A percentile compares a stretch with the other conserved stretches of the same genome.
Evolutionary conservation across 176 grass and related monocot genomes (phyloP).

Genomic region (Ananas comosus): DNA sequence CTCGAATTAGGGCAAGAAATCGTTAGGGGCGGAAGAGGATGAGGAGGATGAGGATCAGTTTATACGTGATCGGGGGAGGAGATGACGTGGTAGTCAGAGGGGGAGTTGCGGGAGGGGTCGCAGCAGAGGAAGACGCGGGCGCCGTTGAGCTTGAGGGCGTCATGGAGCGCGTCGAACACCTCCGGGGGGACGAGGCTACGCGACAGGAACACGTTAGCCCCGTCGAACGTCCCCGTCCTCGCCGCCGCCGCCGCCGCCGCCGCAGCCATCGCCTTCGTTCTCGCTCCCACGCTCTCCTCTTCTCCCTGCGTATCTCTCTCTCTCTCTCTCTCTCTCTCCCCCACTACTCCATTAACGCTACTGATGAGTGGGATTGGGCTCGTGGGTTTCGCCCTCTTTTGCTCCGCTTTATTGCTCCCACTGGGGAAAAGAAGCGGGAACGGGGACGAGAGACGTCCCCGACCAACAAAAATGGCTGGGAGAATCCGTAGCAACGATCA

Average conservation of each 20-base stretch:
- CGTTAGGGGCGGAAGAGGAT: background rate
- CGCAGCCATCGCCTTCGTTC: slow-evolving; percentile 12
- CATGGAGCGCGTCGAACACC: slow-evolving; percentile 74
- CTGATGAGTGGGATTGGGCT: background rate
- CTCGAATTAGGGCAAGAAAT: slow-evolving; percentile 17
- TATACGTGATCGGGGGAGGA: slow-evolving; percentile 71
- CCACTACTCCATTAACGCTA: background rate
- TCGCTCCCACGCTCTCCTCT: background rate
- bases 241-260: slow-evolving; percentile 17
- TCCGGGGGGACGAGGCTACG: slow-evolving; percentile 77
- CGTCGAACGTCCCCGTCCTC: slow-evolving; percentile 53
- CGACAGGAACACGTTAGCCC: slow-evolving; percentile 76
- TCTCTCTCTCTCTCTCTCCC: background rate
- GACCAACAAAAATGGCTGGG: no score
- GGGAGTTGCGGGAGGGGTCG: slow-evolving; percentile 40
- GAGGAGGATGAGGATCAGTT: background rate
- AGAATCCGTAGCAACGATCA: no score
- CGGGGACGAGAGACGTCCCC: background rate
- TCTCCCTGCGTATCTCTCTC: background rate
- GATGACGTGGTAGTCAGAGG: slow-evolving; percentile 77
- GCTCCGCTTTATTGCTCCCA: background rate
- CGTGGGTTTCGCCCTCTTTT: background rate
- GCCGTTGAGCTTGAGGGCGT: slow-evolving; percentile 89
- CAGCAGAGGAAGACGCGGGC: slow-evolving; percentile 59
- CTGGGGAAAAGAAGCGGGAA: slow-evolving; percentile 21